phyloP scores from a whole-genome alignment of 371 early-diverging fungal species.

The Batkoa obscura region DNA sequence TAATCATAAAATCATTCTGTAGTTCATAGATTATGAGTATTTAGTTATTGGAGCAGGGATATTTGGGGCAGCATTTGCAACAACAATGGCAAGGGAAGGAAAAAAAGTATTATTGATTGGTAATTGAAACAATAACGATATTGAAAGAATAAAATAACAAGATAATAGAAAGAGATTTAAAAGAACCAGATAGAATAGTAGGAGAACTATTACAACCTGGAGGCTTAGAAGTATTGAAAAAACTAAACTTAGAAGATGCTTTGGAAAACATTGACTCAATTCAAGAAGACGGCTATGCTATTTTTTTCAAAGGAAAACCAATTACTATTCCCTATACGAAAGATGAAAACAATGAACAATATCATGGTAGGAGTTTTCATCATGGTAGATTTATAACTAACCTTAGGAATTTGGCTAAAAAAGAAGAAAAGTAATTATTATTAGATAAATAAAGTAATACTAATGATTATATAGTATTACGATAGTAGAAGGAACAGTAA shows the following conservation, averaged over 20 bases:
- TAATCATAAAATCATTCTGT: background rate
- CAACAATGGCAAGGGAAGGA: conserved; percentile 44
- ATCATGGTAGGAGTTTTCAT: conserved; percentile 70
- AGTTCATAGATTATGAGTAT: conserved; percentile 27
- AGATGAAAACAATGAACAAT: conserved; percentile 16
- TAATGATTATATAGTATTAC: conserved; percentile 29
- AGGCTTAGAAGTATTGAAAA: conserved; percentile 57
- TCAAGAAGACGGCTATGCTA: conserved; percentile 66
- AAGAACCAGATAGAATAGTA: conserved; percentile 86
- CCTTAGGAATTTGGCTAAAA: conserved; percentile 44
- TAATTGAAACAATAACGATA: conserved; percentile 7
- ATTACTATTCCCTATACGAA: conserved; percentile 37
- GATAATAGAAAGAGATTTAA: conserved; percentile 58
- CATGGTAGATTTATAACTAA: conserved; percentile 84
- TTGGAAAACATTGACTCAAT: conserved; percentile 75
- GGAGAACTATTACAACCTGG: conserved; percentile 93
- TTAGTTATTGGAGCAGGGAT: conserved; percentile 85
- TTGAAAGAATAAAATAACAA: background rate
- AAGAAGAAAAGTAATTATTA: conserved; percentile 24
- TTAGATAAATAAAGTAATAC: background rate
- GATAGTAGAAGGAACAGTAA: conserved; percentile 50
- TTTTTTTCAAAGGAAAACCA: conserved; percentile 29
- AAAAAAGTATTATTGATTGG: conserved; percentile 48
- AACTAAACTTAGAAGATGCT: conserved; percentile 55
- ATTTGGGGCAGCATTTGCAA: conserved; percentile 68